Evolutionary conservation across 202 grass and related monocot species (phyloP).

Genomic region (Thinopyrum obtusiflorum): DNA sequence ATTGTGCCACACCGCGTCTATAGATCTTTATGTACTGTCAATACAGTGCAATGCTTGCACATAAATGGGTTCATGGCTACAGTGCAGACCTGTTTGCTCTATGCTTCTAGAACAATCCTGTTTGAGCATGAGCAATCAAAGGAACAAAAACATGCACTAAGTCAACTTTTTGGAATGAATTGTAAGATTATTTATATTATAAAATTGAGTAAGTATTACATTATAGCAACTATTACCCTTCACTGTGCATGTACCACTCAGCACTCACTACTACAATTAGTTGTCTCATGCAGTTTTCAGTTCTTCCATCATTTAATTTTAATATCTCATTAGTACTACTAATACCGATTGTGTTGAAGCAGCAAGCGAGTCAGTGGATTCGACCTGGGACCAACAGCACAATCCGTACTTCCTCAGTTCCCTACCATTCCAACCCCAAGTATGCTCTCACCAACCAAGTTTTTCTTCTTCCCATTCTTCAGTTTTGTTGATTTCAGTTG

Average conservation of each 20-base stretch:
- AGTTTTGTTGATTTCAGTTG: constrained; percentile 7
- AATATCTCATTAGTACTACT: constrained; percentile 24
- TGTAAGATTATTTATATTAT: not conserved
- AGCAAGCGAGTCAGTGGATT: constrained; percentile 95
- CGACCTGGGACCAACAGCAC: constrained; percentile 68
- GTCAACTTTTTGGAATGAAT: not conserved
- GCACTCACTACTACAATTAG: not conserved
- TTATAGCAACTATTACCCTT: not conserved
- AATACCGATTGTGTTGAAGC: constrained; percentile 36
- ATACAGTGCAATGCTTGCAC: not conserved
- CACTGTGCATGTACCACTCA: not conserved
- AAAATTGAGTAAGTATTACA: not conserved
- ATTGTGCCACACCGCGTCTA: not conserved
- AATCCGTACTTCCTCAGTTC: constrained; percentile 51
- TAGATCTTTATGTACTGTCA: not conserved
- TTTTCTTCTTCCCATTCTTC: not conserved
- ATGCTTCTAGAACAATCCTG: not conserved
- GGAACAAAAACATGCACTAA: not conserved
- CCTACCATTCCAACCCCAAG: constrained; percentile 44
- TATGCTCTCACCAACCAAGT: constrained; percentile 37
- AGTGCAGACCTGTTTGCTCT: not conserved
- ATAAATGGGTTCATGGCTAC: not conserved
- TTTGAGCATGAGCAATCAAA: not conserved
- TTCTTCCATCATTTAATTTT: constrained; percentile 11
- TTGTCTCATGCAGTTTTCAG: constrained; percentile 1